Evolutionary conservation across 768 basidiomycete genomes (phyloP).

Genomic region (Boletus insuetus): DNA sequence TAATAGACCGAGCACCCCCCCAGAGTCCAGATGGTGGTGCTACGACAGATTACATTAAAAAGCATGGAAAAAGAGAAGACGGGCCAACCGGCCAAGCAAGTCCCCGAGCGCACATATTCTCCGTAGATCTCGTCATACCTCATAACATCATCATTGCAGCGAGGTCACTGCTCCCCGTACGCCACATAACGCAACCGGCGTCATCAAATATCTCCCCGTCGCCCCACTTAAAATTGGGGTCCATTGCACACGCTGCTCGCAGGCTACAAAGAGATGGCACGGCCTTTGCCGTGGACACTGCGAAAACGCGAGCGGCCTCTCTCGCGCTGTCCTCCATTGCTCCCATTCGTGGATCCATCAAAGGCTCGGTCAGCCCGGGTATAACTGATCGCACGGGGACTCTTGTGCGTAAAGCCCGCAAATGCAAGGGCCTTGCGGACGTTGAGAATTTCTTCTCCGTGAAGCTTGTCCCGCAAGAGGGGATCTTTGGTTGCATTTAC

Average conservation of each 20-base stretch:
- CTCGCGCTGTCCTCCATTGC: conserved; percentile 45
- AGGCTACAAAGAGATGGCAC: conserved; percentile 80
- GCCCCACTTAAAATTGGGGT: conserved; percentile 23
- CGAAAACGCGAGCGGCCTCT: conserved; percentile 68
- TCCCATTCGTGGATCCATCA: conserved; percentile 52
- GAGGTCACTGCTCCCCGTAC: conserved; percentile 26
- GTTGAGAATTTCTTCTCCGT: conserved; percentile 84
- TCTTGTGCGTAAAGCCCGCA: conserved; percentile 89
- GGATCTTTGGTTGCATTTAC: conserved; percentile 88
- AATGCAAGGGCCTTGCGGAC: conserved; percentile 91
- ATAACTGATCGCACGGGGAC: conserved; percentile 76
- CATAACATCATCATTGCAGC: conserved; percentile 29
- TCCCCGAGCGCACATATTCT: conserved; percentile 21
- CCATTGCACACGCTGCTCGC: conserved; percentile 25
- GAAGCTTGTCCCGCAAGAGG: conserved; percentile 76
- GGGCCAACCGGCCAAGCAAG: conserved; percentile 4
- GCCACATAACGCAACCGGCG: conserved; percentile 32
- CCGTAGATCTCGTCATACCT: conserved; percentile 29
- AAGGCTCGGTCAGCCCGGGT: conserved; percentile 72
- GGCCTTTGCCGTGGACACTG: conserved; percentile 64
- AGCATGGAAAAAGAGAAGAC: conserved; percentile 7
- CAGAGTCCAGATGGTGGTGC: conserved; percentile 17
- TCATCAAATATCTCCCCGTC: conserved; percentile 27
- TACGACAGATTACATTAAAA: conserved; percentile 18
- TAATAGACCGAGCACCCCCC: conserved; percentile 15